Conservation (phyloP, 129 eudicot species). For the Cynara cardunculus region DNA sequence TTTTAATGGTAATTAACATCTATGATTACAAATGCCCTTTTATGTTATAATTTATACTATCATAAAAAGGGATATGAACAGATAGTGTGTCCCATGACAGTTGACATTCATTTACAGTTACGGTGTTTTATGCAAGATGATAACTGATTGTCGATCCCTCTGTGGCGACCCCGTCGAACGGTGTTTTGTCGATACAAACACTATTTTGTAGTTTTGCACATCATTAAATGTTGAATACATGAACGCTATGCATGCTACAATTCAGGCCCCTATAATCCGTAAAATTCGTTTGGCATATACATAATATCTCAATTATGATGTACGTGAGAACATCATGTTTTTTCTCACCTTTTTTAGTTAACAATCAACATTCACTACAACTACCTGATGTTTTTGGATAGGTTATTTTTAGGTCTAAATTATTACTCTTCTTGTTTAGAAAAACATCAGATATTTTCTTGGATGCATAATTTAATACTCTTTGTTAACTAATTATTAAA, state of each 20-base stretch:
- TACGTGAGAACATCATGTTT: slow-evolving; percentile 6
- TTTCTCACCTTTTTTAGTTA: slow-evolving; percentile 6
- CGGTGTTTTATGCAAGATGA: not conserved
- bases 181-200: not conserved
- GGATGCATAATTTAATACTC: not conserved
- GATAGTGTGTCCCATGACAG: not conserved
- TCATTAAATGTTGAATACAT: not conserved
- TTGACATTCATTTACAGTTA: not conserved
- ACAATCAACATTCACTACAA: slow-evolving; percentile 12
- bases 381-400: slow-evolving; percentile 17
- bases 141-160: not conserved
- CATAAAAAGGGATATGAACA: not conserved
- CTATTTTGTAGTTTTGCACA: not conserved
- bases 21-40: not conserved
- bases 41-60: no score
- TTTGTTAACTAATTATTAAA: no score
- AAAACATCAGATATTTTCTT: not conserved
- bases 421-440: not conserved
- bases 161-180: not conserved
- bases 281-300: not conserved
- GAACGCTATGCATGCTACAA: not conserved
- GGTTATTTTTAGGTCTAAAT: slow-evolving; percentile 10
- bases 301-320: not conserved
- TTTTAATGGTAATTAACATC: not conserved
- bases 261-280: not conserved